These are phyloP conservation scores for Westerdykella sp. DNA, from an alignment of 2,329 filamentous ascomycete genomes.

Conservation along the genomic window DNA sequence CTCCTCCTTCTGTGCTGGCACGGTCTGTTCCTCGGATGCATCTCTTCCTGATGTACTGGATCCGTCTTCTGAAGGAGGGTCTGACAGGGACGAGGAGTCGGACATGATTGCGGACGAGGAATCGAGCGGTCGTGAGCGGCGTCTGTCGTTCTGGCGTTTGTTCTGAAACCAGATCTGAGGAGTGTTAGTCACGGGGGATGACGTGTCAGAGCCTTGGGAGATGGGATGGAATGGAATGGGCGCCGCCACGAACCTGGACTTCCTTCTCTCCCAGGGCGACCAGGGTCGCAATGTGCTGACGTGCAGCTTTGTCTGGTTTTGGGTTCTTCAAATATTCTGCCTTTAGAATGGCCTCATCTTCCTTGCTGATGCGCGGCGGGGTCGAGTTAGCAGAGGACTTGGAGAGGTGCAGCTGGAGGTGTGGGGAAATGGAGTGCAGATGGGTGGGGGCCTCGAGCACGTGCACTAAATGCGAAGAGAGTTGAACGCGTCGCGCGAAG, in stretches of 20 bases:
- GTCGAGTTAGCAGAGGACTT: constrained; percentile 16
- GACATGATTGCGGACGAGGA: constrained; percentile 32
- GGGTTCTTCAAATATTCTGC: constrained; percentile 76
- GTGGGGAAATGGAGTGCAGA: background rate
- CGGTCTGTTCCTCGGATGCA: constrained; percentile 13
- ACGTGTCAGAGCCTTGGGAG: constrained; percentile 1
- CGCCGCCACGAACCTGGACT: constrained; percentile 66
- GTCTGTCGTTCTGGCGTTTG: constrained; percentile 82
- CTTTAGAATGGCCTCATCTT: constrained; percentile 86
- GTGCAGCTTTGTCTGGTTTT: constrained; percentile 86
- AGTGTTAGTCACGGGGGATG: constrained; percentile 20
- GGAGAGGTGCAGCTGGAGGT: constrained; percentile 11
- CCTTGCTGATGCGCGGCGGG: constrained; percentile 36
- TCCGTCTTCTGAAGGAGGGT: constrained; percentile 29
- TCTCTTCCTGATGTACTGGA: constrained; percentile 11
- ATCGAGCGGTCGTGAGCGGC: constrained; percentile 73
- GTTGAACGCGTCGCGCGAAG: constrained; percentile 21
- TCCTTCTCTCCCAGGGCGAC: constrained; percentile 92
- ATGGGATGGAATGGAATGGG: background rate
- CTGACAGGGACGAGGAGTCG: constrained; percentile 33
- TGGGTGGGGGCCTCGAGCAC: constrained; percentile 12
- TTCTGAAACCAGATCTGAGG: constrained; percentile 96
- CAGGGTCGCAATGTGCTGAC: constrained; percentile 74
- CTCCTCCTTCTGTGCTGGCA: constrained; percentile 5
- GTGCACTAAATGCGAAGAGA: constrained; percentile 7